phyloP scores from a whole-genome alignment of 805 yeast genomes.

The Kuraishia capsulata region DNA sequence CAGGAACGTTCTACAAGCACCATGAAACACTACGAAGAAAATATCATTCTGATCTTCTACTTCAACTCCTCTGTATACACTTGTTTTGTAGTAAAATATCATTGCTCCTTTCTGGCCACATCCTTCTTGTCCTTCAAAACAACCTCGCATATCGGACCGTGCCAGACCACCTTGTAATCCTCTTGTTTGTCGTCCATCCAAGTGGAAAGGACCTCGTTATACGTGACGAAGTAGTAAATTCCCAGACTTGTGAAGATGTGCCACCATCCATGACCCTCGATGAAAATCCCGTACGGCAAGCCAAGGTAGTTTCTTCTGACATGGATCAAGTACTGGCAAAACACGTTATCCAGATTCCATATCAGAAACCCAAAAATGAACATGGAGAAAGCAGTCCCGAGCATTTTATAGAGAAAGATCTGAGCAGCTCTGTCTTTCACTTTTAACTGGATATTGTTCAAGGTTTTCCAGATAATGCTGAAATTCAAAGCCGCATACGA shows the following conservation, averaged over 20 bases:
- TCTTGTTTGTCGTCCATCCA: constrained; percentile 51
- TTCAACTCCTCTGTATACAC: background rate
- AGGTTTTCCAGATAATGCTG: constrained; percentile 56
- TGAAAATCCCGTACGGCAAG: constrained; percentile 73
- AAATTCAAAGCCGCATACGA: constrained; percentile 75
- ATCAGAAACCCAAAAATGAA: constrained; percentile 70
- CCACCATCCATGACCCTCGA: constrained; percentile 99
- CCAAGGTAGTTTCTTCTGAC: constrained; percentile 56
- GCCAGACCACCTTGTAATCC: constrained; percentile 50
- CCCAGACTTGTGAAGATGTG: constrained; percentile 82
- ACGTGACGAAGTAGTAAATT: constrained; percentile 76
- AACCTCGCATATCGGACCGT: constrained; percentile 46
- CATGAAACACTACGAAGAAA: no score
- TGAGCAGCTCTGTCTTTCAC: constrained; percentile 14
- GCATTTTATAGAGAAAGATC: constrained; percentile 15
- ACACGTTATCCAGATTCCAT: constrained; percentile 86
- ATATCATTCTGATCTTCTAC: no score
- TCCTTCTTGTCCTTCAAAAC: constrained; percentile 13
- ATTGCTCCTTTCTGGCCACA: background rate
- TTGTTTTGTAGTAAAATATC: background rate
- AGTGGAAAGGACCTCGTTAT: constrained; percentile 65
- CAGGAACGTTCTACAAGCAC: no score
- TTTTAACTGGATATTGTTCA: constrained; percentile 12
- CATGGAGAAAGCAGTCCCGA: constrained; percentile 19
- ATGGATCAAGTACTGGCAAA: constrained; percentile 51